Evolutionary conservation across 2,329 filamentous ascomycete species (phyloP).

Genomic region (Coniochaeta sp.): DNA sequence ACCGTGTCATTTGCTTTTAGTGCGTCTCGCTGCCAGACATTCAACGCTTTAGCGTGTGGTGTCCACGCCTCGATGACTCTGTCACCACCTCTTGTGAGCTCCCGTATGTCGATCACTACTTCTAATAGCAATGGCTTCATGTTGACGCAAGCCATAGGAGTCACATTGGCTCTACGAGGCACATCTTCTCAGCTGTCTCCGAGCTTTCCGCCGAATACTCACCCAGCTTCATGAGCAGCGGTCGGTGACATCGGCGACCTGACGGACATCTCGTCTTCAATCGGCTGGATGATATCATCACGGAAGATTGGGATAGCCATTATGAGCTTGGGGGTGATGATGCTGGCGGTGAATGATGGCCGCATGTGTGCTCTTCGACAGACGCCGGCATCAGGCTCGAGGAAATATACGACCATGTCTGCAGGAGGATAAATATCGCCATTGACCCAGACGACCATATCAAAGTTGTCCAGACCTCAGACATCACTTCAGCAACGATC

Average conservation of each 20-base stretch:
- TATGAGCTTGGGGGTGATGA: neutral
- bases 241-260: neutral
- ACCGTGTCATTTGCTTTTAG: neutral
- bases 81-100: neutral
- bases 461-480: neutral
- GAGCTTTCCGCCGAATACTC: neutral
- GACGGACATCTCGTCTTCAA: neutral
- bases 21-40: neutral
- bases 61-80: neutral
- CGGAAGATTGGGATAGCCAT: neutral
- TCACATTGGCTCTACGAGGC: neutral
- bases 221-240: neutral
- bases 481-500: neutral
- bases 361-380: neutral
- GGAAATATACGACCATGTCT: too few relatives aligned
- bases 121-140: neutral
- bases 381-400: too few relatives aligned
- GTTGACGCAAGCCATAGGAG: neutral
- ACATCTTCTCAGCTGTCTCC: neutral
- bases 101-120: neutral
- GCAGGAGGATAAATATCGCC: neutral
- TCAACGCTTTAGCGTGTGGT: neutral
- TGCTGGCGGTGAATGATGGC: neutral
- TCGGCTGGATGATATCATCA: conserved; percentile 2
- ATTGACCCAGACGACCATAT: neutral